Evolutionary conservation across 108 stramenopile species (phyloP).

Genomic region (Parietichytrium sp.): DNA sequence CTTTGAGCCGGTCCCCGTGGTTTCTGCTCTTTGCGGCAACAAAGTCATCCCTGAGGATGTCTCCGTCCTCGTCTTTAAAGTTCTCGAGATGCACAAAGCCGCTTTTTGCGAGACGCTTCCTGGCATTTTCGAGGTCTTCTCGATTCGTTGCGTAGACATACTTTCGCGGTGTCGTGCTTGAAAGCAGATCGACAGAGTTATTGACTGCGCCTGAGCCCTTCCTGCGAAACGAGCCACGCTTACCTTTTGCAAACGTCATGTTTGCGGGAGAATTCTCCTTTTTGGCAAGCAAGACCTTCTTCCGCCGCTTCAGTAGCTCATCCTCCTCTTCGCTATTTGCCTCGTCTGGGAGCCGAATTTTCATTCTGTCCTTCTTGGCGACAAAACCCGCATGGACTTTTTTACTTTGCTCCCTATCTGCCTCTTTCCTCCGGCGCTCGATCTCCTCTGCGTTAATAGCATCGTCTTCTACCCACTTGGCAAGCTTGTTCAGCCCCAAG

Average conservation of each 20-base stretch:
- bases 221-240: background rate
- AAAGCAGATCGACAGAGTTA: background rate
- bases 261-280: slow-evolving; percentile 5
- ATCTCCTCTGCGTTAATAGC: background rate
- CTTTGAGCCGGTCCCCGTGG: slow-evolving; percentile 5
- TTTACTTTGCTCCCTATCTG: background rate
- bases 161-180: background rate
- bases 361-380: background rate
- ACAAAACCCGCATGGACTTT: background rate
- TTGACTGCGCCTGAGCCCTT: background rate
- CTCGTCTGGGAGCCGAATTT: slow-evolving; percentile 5
- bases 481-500: background rate
- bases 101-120: background rate
- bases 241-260: background rate
- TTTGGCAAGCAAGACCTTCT: background rate
- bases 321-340: slow-evolving; percentile 9
- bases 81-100: background rate
- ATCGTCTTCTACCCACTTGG: slow-evolving; percentile 39
- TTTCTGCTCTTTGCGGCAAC: background rate
- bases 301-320: background rate
- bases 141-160: background rate
- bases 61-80: background rate
- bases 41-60: background rate
- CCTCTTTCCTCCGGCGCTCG: background rate
- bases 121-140: slow-evolving; percentile 8